Evolutionary conservation across 495 filamentous ascomycete species (phyloP), one percentile per base, ranked within the genome.

Genomic region (Hapsidospora chrysogenum): DNA sequence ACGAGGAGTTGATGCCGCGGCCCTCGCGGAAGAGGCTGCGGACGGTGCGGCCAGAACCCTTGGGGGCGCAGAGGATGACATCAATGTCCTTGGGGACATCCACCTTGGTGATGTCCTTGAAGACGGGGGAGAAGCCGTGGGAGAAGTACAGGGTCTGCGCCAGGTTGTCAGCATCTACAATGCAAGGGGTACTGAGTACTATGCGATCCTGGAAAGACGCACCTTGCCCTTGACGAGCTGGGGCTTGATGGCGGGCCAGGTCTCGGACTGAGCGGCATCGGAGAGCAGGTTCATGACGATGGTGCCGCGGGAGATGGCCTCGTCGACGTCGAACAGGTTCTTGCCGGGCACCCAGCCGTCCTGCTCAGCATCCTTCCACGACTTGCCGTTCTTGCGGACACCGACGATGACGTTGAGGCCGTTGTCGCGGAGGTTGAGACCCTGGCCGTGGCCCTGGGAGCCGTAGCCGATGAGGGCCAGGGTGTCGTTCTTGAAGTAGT

Each of bases 401-500:
- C 89, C 89, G 45, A 97, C 72, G 52, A 97, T 95, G 56, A 97
- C 89, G 56, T 95, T 95, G 39, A 97, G 71, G 51, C 89, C 89
- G 68, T 97, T 92, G 74, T 97, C 89, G 60, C 89, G 85, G 49
- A 96, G 76, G 72, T 97, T 97, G 45, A 97, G 80, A 54, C 92
- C 92, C 69, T 97, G 89, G 47, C 92, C 89, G 66, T 97, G 89
- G 46, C 89, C 72, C 48, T 97, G 89, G 45, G 92, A 96, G 49
- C 89, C 89, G 67, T 97, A 97, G 56, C 89, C 89, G 60, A 97
- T 97, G 49, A 97, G 79, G 41, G 92, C 89, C 50, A 97, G 83
- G 52, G 86, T 96, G 56, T 97, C 89, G 65, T 96, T 76, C 76
- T 96, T 96, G 80, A 97, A 96, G 75, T 83, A 97, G 31, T 94